These are phyloP conservation scores for Ilex asprella DNA, from an alignment of 257 asterid species.

Conservation along the genomic window DNA sequence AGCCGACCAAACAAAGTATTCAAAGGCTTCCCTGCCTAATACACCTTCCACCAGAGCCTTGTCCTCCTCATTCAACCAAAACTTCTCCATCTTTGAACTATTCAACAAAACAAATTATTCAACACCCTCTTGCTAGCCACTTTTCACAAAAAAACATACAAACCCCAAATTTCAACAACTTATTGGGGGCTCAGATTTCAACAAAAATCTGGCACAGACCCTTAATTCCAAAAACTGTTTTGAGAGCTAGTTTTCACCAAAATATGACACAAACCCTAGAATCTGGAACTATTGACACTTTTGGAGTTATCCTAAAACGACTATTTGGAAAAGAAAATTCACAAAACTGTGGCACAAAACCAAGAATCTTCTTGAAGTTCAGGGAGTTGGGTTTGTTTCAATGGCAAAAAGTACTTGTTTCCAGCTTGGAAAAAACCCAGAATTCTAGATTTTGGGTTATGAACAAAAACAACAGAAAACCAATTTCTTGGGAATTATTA, in stretches of 20 bases:
- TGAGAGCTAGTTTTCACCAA: slow-evolving; percentile 1
- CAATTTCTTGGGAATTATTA: slow-evolving; percentile 7
- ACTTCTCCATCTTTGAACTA: slow-evolving; percentile 44
- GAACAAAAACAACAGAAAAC: no score
- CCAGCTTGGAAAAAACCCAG: slow-evolving; percentile 4
- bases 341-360: neutral
- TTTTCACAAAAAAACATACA: neutral
- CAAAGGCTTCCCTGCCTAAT: slow-evolving; percentile 68
- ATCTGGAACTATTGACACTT: neutral
- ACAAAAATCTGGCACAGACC: slow-evolving; percentile 5
- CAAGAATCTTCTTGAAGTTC: neutral
- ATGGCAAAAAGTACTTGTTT: slow-evolving; percentile 3
- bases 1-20: slow-evolving; percentile 67
- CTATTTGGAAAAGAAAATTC: no score
- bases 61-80: slow-evolving; percentile 58
- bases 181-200: neutral
- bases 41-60: slow-evolving; percentile 55
- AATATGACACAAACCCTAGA: slow-evolving; percentile 9
- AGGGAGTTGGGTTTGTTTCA: neutral
- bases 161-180: slow-evolving; percentile 1
- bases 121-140: neutral
- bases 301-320: no score
- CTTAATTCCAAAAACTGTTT: slow-evolving; percentile 11
- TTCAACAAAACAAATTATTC: slow-evolving; percentile 9
- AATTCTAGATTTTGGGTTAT: slow-evolving; percentile 4